Percentiles rank a stretch among this genome's conserved stretches.
These are phyloP conservation scores for Cladorrhinum sp. DNA, from an alignment of 2,329 filamentous ascomycete genomes.

Conservation along the genomic window DNA sequence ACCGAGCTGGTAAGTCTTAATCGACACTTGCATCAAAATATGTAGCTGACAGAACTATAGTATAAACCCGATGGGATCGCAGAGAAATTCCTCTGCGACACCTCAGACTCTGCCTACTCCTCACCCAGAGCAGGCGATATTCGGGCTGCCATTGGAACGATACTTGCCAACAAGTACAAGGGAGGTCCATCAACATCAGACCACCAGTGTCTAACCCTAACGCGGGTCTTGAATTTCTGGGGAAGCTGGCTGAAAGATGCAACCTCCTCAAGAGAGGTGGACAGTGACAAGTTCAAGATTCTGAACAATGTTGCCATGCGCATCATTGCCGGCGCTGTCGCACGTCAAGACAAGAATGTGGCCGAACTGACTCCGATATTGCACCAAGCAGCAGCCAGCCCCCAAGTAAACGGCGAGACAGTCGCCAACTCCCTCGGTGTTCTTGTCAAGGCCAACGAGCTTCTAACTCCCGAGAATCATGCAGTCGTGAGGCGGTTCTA, in stretches of 20 bases:
- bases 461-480: constrained; percentile 41
- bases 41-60: constrained; percentile 21
- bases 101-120: constrained; percentile 3
- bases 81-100: constrained; percentile 23
- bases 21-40: not conserved
- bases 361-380: constrained; percentile 30
- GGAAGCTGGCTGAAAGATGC: constrained; percentile 18
- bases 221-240: constrained; percentile 24
- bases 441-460: constrained; percentile 40
- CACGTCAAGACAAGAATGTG: constrained; percentile 36
- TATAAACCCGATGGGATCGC: constrained; percentile 25
- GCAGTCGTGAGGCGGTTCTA: constrained; percentile 43
- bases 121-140: constrained; percentile 22
- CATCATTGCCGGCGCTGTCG: constrained; percentile 31
- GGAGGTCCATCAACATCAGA: constrained; percentile 21
- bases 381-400: constrained; percentile 34
- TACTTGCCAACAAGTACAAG: constrained; percentile 46
- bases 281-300: constrained; percentile 15
- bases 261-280: constrained; percentile 8
- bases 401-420: constrained; percentile 34
- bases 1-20: constrained; percentile 26
- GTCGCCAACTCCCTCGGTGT: constrained; percentile 44
- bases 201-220: constrained; percentile 20
- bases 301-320: constrained; percentile 28
- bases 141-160: constrained; percentile 37